These are phyloP conservation scores for Cenchrus fungigraminus DNA, from an alignment of 176 grass and related monocot species.

Conservation along the genomic window DNA sequence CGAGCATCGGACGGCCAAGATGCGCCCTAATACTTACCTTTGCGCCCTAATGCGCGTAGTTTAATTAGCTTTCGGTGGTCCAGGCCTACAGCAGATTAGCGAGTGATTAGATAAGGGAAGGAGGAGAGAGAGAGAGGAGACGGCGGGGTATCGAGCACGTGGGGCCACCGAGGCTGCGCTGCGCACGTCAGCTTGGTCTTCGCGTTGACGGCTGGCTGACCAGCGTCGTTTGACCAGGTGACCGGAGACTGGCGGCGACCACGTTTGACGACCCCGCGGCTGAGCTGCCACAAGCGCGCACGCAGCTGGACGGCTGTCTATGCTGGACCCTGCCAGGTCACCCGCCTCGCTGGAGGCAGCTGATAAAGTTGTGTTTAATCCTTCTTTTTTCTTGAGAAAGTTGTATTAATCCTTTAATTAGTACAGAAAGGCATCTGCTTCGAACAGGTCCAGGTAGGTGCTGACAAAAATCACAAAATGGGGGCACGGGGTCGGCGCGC, in stretches of 20 bases:
- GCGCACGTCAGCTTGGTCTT: conserved; percentile 11
- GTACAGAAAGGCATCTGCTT: not conserved
- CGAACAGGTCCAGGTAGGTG: not conserved
- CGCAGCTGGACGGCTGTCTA: too few species aligned
- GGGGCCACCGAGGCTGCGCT: not conserved
- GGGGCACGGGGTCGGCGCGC: not conserved
- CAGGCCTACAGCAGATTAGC: not conserved
- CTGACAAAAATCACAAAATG: not conserved
- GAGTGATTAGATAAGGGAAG: not conserved
- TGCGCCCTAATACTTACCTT: not conserved
- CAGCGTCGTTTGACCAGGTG: not conserved
- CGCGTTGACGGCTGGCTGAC: conserved; percentile 3
- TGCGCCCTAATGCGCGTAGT: not conserved
- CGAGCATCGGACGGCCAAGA: not conserved
- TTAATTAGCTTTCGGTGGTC: conserved; percentile 30
- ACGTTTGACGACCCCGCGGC: not conserved
- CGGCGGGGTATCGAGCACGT: conserved; percentile 9
- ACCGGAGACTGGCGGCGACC: not conserved
- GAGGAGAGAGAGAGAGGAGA: too few species aligned
- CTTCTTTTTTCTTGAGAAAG: too few species aligned
- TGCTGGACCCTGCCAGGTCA: not conserved
- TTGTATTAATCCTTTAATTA: not conserved
- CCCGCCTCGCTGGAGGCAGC: not conserved
- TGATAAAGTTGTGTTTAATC: not conserved
- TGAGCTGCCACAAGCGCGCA: not conserved